Percentiles rank a stretch among this genome's conserved stretches.
Conservation (phyloP, 495 filamentous ascomycete species). For the Aspergillus wentii region DNA sequence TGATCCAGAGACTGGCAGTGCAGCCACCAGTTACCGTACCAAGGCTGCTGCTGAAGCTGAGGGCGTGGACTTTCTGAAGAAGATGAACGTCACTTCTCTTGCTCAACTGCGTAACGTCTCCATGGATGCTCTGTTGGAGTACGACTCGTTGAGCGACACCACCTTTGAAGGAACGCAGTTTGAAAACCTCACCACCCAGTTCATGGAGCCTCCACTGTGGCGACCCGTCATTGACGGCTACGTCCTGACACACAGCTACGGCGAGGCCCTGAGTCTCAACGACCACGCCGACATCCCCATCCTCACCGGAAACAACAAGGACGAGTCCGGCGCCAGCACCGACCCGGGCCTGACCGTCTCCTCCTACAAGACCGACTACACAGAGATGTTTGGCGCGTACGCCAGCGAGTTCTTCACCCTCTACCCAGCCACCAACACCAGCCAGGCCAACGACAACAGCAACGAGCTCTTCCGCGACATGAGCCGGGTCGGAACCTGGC, state of each 20-base stretch:
- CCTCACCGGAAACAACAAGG: constrained; percentile 15
- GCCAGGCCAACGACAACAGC: constrained; percentile 9
- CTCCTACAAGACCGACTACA: constrained; percentile 9
- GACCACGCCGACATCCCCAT: constrained; percentile 13
- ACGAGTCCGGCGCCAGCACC: constrained; percentile 9
- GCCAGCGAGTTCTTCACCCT: constrained; percentile 11
- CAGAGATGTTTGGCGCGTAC: constrained; percentile 6
- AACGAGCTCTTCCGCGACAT: constrained; percentile 10
- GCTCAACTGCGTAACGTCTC: constrained; percentile 4
- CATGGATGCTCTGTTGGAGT: constrained; percentile 3
- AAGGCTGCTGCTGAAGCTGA: constrained; percentile 8
- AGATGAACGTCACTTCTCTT: constrained; percentile 5
- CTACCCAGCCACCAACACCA: constrained; percentile 8
- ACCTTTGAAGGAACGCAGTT: constrained; percentile 10
- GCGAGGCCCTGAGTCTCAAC: constrained; percentile 2
- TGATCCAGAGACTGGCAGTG: constrained; percentile 10
- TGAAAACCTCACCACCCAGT: constrained; percentile 6
- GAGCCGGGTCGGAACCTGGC: constrained; percentile 11
- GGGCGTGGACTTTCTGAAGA: constrained; percentile 9
- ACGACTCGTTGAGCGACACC: constrained; percentile 4
- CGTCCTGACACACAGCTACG: constrained; percentile 10
- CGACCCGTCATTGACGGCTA: constrained; percentile 15
- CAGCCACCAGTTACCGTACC: constrained; percentile 7
- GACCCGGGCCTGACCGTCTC: constrained; percentile 2
- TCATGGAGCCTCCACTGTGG: constrained; percentile 10